A percentile compares a stretch with the other conserved stretches of the same genome.
phyloP scores from a whole-genome alignment of 2,329 filamentous ascomycete species.

The Apiospora hydei region DNA sequence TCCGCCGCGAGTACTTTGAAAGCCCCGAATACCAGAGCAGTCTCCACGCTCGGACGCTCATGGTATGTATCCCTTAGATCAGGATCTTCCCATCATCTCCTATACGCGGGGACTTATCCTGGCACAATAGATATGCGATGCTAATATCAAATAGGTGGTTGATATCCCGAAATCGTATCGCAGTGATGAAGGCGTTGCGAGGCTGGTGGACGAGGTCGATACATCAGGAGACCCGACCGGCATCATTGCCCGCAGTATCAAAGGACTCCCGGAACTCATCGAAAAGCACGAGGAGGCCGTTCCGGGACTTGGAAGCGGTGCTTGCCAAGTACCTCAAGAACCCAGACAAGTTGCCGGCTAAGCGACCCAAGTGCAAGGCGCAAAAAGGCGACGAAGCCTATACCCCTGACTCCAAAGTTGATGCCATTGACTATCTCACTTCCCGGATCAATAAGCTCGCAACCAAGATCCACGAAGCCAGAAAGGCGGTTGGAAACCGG shows the following conservation, averaged over 20 bases:
- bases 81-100: not conserved
- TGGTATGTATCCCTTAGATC: slow-evolving; percentile 55
- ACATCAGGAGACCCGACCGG: slow-evolving; percentile 69
- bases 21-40: slow-evolving; percentile 88
- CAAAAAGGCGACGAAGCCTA: slow-evolving; percentile 78
- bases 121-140: not conserved
- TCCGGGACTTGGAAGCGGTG: slow-evolving; percentile 79
- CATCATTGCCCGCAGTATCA: slow-evolving; percentile 89
- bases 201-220: slow-evolving; percentile 81
- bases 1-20: slow-evolving; percentile 83
- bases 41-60: slow-evolving; percentile 76
- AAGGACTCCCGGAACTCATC: slow-evolving; percentile 85
- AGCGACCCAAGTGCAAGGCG: slow-evolving; percentile 79
- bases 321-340: slow-evolving; percentile 92
- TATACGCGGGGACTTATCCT: not conserved
- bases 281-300: slow-evolving; percentile 83
- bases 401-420: slow-evolving; percentile 77
- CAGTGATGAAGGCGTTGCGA: slow-evolving; percentile 86
- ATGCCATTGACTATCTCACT: slow-evolving; percentile 93
- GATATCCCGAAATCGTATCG: slow-evolving; percentile 81
- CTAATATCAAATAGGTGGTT: slow-evolving; percentile 76
- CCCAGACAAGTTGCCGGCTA: slow-evolving; percentile 78
- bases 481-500: slow-evolving; percentile 82
- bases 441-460: slow-evolving; percentile 85
- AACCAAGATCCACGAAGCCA: slow-evolving; percentile 81